Evolutionary conservation across 169 alveolate species (phyloP).

Genomic region (Eimeria tenella): DNA sequence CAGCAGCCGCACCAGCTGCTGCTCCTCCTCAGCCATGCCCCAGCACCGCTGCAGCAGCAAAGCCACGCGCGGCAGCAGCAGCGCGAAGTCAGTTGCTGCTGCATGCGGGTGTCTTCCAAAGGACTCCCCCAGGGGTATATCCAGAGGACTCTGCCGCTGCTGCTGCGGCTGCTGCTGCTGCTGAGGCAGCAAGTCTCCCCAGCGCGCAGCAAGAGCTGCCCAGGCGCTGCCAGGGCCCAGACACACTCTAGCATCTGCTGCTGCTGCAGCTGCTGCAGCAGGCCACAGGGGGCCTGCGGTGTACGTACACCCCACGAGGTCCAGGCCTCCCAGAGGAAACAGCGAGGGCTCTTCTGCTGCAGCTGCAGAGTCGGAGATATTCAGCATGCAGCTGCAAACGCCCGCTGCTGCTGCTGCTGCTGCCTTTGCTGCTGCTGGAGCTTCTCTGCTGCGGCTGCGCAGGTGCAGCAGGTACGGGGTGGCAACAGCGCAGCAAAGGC

Average conservation of each 20-base stretch:
- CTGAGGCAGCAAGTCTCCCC: conserved; percentile 29
- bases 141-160: conserved; percentile 38
- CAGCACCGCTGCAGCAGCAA: conserved; percentile 54
- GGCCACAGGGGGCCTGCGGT: conserved; percentile 18
- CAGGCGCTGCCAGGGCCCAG: conserved; percentile 49
- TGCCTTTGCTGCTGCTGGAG: conserved; percentile 13
- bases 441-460: neutral
- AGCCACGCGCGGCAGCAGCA: conserved; percentile 60
- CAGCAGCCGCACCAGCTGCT: conserved; percentile 51
- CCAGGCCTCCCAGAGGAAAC: conserved; percentile 22
- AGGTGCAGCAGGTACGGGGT: neutral
- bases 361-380: neutral
- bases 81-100: conserved; percentile 55
- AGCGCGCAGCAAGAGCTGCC: conserved; percentile 61
- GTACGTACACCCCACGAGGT: conserved; percentile 34
- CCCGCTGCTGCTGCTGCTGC: conserved; percentile 28
- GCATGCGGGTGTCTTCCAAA: conserved; percentile 70
- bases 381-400: conserved; percentile 39
- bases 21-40: conserved; percentile 63
- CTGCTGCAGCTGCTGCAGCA: conserved; percentile 56
- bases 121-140: conserved; percentile 36
- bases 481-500: conserved; percentile 13
- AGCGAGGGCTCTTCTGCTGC: conserved; percentile 48
- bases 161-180: conserved; percentile 53
- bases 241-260: conserved; percentile 45